Conservation (phyloP, 2,329 filamentous ascomycete species). For the Pseudophaeomoniella oleicola region DNA sequence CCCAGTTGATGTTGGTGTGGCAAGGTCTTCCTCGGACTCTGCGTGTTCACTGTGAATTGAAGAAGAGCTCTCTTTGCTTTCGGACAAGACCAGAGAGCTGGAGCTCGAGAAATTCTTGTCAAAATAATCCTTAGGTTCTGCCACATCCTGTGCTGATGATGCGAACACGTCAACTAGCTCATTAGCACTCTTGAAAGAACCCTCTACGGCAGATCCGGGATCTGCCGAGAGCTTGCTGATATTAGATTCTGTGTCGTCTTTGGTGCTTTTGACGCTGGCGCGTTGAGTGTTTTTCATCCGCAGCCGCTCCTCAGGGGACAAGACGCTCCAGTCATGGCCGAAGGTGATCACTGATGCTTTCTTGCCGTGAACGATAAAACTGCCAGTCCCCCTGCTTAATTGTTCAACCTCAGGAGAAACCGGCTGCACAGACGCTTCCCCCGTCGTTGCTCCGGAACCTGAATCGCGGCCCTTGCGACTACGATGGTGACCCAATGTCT, state of each 20-base stretch:
- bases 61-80: not conserved
- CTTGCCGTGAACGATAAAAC: conserved; percentile 94
- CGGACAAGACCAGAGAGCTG: not conserved
- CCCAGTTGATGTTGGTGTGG: not conserved
- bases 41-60: not conserved
- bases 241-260: not conserved
- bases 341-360: conserved; percentile 97
- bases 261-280: conserved; percentile 3
- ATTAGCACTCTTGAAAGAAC: not conserved
- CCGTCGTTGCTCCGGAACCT: conserved; percentile 39
- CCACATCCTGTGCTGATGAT: not conserved
- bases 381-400: conserved; percentile 64
- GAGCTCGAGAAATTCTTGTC: no score
- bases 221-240: not conserved
- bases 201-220: not conserved
- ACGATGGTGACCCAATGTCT: conserved; percentile 47
- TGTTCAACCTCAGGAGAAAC: conserved; percentile 43
- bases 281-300: conserved; percentile 38
- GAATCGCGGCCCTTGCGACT: conserved; percentile 67
- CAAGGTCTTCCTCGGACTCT: not conserved
- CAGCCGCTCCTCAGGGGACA: conserved; percentile 59
- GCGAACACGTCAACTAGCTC: not conserved
- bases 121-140: not conserved
- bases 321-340: conserved; percentile 72
- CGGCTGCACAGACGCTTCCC: conserved; percentile 35